phyloP scores from a whole-genome alignment of 768 basidiomycete genomes.

The Harrya chromipes region DNA sequence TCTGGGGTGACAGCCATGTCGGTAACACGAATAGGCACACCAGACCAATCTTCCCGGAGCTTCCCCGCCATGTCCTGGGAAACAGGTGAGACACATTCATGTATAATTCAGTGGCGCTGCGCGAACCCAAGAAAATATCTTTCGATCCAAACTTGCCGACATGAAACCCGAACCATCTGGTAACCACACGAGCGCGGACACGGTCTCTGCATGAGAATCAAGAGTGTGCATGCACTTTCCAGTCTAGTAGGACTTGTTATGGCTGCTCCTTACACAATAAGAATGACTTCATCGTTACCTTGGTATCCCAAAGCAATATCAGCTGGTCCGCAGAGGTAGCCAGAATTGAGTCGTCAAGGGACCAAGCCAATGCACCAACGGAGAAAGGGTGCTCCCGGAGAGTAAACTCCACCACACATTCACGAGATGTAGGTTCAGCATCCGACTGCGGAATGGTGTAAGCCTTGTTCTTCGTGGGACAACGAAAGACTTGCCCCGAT shows the following conservation, averaged over 20 bases:
- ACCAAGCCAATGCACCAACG: constrained; percentile 89
- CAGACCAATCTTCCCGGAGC: constrained; percentile 64
- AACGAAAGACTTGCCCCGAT: constrained; percentile 59
- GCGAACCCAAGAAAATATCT: constrained; percentile 79
- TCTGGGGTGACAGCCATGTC: constrained; percentile 89
- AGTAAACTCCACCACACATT: constrained; percentile 56
- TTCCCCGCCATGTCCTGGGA: constrained; percentile 73
- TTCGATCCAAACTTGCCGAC: constrained; percentile 83
- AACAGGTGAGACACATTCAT: constrained; percentile 8
- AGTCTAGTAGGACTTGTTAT: constrained; percentile 46
- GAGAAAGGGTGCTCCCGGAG: constrained; percentile 76
- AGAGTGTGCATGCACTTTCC: constrained; percentile 67
- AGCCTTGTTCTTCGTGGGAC: constrained; percentile 1
- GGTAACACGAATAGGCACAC: constrained; percentile 73
- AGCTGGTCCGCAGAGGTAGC: constrained; percentile 78
- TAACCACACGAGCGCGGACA: constrained; percentile 84
- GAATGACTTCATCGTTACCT: constrained; percentile 46
- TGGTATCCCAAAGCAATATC: constrained; percentile 88
- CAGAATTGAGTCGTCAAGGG: constrained; percentile 79
- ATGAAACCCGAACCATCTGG: constrained; percentile 89
- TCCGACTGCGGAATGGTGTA: constrained; percentile 37
- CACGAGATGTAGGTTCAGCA: constrained; percentile 48
- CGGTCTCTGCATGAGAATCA: constrained; percentile 73
- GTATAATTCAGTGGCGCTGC: background rate
- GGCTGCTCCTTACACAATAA: background rate